Evolutionary conservation across 495 filamentous ascomycete species (phyloP), one percentile per base, ranked within the genome.

Genomic region (Aspergillus bridgeri): DNA sequence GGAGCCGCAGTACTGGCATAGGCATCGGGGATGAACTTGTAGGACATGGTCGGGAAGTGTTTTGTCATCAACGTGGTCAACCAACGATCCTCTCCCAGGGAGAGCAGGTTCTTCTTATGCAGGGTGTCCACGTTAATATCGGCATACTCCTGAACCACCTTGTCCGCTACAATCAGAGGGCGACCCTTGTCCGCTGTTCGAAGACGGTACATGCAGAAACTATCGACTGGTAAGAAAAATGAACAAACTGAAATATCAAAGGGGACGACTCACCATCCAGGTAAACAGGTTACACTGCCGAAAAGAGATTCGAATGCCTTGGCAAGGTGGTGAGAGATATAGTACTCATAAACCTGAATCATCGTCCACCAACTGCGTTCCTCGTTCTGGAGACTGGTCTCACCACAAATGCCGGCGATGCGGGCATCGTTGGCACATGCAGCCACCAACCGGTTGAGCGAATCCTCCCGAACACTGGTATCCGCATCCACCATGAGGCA

Each of bases 311-410:
- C 92, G 63, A 97, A 97, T 54, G 92, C 89, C 78, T 97, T 97
- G 38, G 92, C 75, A 60, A 97, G 75, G 72, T 97, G 87, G 79
- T 97, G 92, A 20, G 92, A 96, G 68, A 97, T 97, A 71, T 89
- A 97, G 77, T 97, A 97, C 72, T 97, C 92, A 74, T 97, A 97
- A 56, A 97, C 94, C 72, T 98, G 94, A 68, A 98, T 98, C 94
- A 98, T 98, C 9, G 95, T 98, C 90, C 91, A 95, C 91, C 92
- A 98, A 62, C 85, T 92, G 20, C 86, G 77, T 63, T 96, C 88
- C 73, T 96, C 92, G 62, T 98, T 98, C 71, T 96, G 89, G 58
- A 98, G 79, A 79, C 89, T 95, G 5, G 94, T 98, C 69, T 98
- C 94, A 63, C 94, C 94, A 74, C 94, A 98, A 57, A 98, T 96